Base-by-base conservation (phyloP, 805 yeast genomes). In the Ogataea populi-albae region DNA sequence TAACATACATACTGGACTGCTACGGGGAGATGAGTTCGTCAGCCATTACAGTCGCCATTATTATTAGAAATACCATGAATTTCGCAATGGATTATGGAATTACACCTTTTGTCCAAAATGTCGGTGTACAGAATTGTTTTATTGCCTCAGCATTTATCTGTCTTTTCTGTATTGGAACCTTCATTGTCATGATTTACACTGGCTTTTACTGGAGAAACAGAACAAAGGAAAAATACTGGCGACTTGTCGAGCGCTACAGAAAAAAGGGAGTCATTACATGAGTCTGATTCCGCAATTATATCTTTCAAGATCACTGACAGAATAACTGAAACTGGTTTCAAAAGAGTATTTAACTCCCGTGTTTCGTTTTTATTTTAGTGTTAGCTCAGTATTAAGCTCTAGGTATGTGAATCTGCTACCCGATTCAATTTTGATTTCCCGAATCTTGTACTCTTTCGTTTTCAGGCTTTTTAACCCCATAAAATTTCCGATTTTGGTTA, bases 21-120 rank as follows among this genome's bases (percentile, higher is more conserved):
- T 78, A 77, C 54, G 69, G 71, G 37, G 77, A 75, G 37, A 53
- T 76, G 61, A 70, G 70, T 24, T 65, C 73, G 5, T 73, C 71
- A 28, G 75, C 77, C 1, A 69, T 77, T 32, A 79, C 73, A 34
- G 71, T 77, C 19, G 75, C 76, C 12, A 69, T 79, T 26, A 47
- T 78, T 17, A 69, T 77, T 37, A 66, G 84, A 54, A 77, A 77
- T 52, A 60, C 71, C 12, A 70, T 78, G 70, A 71, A 75, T 11
- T 79, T 79, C 50, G 80, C 75, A 3, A 69, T 75, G 55, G 73
- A 71, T 32, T 79, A 78, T 40, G 83, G 79, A 18, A 67, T 76
- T 39, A 76, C 79, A 3, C 74, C 77, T 12, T 79, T 82, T 78
- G 62, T 77, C 23, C 56, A 49, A 3, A 65, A 70, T 43, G 55